Evolutionary conservation across 768 basidiomycete species (phyloP), one percentile per base, ranked within the genome.

Genomic region (Sporobolomyces pararoseus): DNA sequence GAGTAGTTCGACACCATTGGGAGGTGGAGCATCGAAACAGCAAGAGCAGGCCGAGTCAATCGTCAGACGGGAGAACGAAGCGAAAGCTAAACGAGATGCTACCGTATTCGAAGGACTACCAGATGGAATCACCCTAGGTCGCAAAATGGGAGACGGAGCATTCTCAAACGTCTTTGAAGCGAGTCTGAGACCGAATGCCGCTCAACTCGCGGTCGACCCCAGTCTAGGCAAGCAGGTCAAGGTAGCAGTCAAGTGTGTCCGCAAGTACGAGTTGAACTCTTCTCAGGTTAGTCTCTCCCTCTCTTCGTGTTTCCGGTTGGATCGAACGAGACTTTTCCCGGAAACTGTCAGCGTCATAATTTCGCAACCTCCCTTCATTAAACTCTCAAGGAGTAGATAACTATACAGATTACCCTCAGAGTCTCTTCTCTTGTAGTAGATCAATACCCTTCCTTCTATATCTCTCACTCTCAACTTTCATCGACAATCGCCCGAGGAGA

Each of bases 131-230:
- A 42, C 44, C 14, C 63, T 68, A 39, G 76, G 79, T 46, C 78
- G 78, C 63, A 81, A 81, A 75, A 81, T 81, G 80, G 80, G 80
- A 35, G 80, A 81, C 76, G 95, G 95, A 68, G 95, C 95, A 50
- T 99, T 99, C 79, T 97, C 94, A n/a, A 91, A 96, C 78, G 95
- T 99, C 13, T 99, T 95, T 84, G 90, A 90, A 78, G 95, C 92
- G 19, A 46, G 50, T 3, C 62, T 70, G n/a, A 57, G 63, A 23
- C 72, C 72, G 31, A 60, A 9, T 37, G 44, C 65, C 32, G 68
- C 65, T n/a, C 72, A 73, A 52, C 51, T 74, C 57, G 66, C 66
- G 14, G 75, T 88, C 63, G 89, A 97, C 78, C 83, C 85, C 55
- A 81, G 83, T 44, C 88, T 87, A 16, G 87, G 87, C 49, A 84